A percentile compares a stretch with the other conserved stretches of the same genome.
Evolutionary conservation across 2,329 filamentous ascomycete genomes (phyloP).

Genomic region (Apiospora koreana): DNA sequence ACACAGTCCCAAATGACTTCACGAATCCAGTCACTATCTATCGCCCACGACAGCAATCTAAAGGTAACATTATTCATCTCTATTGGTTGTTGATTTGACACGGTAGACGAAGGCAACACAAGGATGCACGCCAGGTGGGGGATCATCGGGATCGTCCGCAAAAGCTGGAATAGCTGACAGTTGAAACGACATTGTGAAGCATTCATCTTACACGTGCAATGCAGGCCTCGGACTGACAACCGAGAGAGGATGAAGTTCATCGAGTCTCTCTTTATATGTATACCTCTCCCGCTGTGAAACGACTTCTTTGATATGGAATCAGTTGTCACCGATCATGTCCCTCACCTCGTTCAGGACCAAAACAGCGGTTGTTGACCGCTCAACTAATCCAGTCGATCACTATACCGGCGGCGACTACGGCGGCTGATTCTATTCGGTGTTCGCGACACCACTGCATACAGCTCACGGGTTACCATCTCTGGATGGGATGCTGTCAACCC

Average conservation of each 20-base stretch:
- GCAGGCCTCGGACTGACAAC: neutral
- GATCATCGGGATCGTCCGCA: neutral
- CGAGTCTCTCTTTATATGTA: neutral
- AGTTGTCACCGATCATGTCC: neutral
- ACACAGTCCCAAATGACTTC: neutral
- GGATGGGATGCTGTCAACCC: conserved; percentile 6
- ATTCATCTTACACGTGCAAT: neutral
- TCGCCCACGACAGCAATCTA: neutral
- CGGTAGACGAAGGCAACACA: neutral
- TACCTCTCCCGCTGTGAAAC: neutral
- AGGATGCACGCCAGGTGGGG: neutral
- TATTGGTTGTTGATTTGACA: neutral
- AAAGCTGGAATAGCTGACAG: conserved; percentile 3
- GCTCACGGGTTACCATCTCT: neutral
- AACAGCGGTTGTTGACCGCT: neutral
- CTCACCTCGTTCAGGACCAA: neutral
- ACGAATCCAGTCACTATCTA: neutral
- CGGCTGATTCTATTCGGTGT: neutral
- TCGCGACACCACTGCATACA: neutral
- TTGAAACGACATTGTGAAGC: conserved; percentile 2
- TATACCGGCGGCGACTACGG: neutral
- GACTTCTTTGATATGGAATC: neutral
- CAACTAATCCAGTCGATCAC: neutral
- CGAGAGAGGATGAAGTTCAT: neutral
- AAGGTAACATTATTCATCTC: neutral